A percentile compares a stretch with the other conserved stretches of the same genome.
Evolutionary conservation across 495 filamentous ascomycete genomes (phyloP).

Genomic region (Endocarpon pusillum): DNA sequence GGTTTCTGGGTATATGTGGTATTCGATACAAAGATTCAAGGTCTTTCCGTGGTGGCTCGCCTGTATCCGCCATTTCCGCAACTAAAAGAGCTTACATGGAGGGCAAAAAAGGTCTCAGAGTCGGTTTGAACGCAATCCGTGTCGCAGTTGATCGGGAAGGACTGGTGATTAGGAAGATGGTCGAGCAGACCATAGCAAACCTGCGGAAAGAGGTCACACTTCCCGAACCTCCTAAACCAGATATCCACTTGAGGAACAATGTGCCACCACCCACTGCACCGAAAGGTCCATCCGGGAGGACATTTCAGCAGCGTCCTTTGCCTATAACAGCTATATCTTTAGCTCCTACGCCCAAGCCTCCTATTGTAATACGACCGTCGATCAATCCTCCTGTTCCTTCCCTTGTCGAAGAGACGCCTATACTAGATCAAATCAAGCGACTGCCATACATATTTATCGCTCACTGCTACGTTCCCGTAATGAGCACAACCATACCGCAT

Average conservation of each 20-base stretch:
- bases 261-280: constrained; percentile 68
- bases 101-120: constrained; percentile 47
- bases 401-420: constrained; percentile 39
- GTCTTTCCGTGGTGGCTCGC: constrained; percentile 29
- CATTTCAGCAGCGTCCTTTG: constrained; percentile 20
- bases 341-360: constrained; percentile 14
- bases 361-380: constrained; percentile 2
- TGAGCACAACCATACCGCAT: constrained; percentile 65
- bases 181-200: constrained; percentile 51
- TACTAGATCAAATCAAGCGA: constrained; percentile 50
- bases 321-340: constrained; percentile 32
- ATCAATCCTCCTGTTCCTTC: constrained; percentile 30
- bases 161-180: constrained; percentile 52
- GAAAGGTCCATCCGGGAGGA: constrained; percentile 65
- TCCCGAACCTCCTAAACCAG: constrained; percentile 8
- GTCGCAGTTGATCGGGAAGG: constrained; percentile 85
- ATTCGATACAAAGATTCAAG: constrained; percentile 70
- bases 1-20: constrained; percentile 78
- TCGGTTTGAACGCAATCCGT: constrained; percentile 54
- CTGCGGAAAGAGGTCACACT: constrained; percentile 33
- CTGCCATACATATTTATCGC: constrained; percentile 90
- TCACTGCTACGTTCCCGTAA: constrained; percentile 72
- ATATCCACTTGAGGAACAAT: constrained; percentile 23
- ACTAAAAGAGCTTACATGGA: constrained; percentile 52
- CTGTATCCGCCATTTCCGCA: constrained; percentile 50